Percentiles rank a stretch among this genome's conserved stretches.
phyloP scores from a whole-genome alignment of 2,329 filamentous ascomycete genomes.

The Hymenoscyphus repandus region DNA sequence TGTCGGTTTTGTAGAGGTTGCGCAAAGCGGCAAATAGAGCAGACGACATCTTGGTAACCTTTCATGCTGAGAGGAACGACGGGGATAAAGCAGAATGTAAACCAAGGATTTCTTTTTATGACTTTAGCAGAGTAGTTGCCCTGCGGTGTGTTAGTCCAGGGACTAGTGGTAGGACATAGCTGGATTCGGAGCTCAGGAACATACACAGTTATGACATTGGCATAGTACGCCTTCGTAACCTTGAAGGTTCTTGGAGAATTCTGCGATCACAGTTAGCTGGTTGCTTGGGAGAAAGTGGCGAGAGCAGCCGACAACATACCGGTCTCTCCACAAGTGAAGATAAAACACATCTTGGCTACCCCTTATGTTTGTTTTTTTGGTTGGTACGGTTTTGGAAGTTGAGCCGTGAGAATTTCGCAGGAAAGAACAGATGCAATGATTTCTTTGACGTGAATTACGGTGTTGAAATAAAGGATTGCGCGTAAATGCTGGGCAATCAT shows the following conservation, averaged over 20 bases:
- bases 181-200: not conserved
- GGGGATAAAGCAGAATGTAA: slow-evolving; percentile 75
- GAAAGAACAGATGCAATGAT: not conserved
- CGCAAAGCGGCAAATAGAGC: slow-evolving; percentile 71
- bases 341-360: slow-evolving; percentile 25
- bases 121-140: slow-evolving; percentile 58
- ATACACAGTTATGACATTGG: slow-evolving; percentile 58
- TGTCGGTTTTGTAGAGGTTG: slow-evolving; percentile 51
- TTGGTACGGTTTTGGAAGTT: too few species aligned
- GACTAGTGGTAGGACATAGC: not conserved
- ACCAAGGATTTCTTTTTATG: slow-evolving; percentile 64
- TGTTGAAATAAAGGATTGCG: not conserved
- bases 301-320: slow-evolving; percentile 20
- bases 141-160: slow-evolving; percentile 14
- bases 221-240: slow-evolving; percentile 58
- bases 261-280: slow-evolving; percentile 19
- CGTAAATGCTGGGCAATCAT: not conserved
- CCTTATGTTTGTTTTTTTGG: too few species aligned
- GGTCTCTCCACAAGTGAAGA: slow-evolving; percentile 32
- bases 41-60: slow-evolving; percentile 64
- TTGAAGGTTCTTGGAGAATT: slow-evolving; percentile 33
- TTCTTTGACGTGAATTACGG: not conserved
- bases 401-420: not conserved
- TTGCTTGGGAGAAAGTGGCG: not conserved
- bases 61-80: slow-evolving; percentile 65